Base-by-base conservation (phyloP, 805 yeast species). In the Cyberlindnera mississippiensis region DNA sequence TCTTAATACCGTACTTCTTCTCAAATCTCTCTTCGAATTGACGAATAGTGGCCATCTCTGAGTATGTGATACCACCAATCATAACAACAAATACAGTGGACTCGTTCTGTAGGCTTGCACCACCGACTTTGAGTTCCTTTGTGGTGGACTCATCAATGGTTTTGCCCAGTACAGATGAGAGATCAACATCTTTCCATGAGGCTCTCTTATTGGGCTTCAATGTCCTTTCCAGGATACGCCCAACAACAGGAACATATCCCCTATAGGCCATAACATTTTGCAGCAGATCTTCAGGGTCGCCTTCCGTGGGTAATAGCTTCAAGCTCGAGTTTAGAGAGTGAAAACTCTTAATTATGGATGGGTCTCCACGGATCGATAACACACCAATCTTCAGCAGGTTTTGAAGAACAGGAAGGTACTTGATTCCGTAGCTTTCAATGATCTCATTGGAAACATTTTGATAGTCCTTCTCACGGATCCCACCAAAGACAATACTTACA, bases 51-150 rank as follows among this genome's bases (percentile, higher is more conserved):
- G 91, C 77, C 14, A 90, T 68, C 61, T 91, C 99, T 8, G 93
- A 79, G 57, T 85, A 72, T 0, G 97, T 87, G 7, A 90, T 66
- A 1, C 99, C 98, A 12, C 98, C 98, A 31, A 90, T 55, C 47
- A 83, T 63, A 7, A 80, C 75, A 38, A 86, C 51, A 46, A 87
- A 55, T 45, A 62, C 59, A 2, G 55, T 45, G 5, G 51, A 38
- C 26, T 57, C 42, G 26, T 46, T 44, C 26, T 57, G 53, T 17
- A 50, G 38, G 9, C 35, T 40, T 0, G 50, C 59, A 15, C 56
- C 57, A 10, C 57, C 57, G 30, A 33, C 32, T 11, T 47, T 35
- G 3, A 48, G 42, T 19, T 42, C 49, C 8, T 40, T 45, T 11
- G 32, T 48, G 22, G 45, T 30, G 4, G 43, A 38, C 12, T 50